A percentile compares a stretch with the other conserved stretches of the same genome.
These are phyloP conservation scores for Priceomyces melissophilus DNA, from an alignment of 805 yeast genomes.

Conservation along the genomic window DNA sequence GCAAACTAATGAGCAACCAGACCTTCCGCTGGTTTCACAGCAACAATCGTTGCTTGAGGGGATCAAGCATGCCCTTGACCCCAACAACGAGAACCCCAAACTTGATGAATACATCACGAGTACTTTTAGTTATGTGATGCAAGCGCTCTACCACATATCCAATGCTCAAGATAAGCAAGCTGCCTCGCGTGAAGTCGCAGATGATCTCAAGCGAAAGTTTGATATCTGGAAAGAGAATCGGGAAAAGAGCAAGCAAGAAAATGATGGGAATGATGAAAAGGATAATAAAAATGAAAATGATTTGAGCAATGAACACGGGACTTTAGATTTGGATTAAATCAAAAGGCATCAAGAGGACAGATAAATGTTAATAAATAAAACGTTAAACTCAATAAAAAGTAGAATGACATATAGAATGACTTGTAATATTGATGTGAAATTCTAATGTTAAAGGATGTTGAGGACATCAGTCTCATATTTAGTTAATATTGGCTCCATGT, in stretches of 20 bases:
- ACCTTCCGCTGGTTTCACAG: constrained; percentile 8
- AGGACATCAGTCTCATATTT: no score
- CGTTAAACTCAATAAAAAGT: no score
- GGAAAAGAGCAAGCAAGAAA: constrained; percentile 7
- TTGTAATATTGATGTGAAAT: neutral
- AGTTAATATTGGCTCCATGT: no score
- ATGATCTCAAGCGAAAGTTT: constrained; percentile 26
- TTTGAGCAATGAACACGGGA: neutral
- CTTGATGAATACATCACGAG: constrained; percentile 24
- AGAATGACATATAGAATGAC: no score
- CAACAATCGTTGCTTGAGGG: constrained; percentile 2
- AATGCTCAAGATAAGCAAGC: constrained; percentile 29
- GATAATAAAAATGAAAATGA: no score
- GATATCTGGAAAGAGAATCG: constrained; percentile 22
- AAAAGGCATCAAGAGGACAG: no score
- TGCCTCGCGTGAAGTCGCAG: constrained; percentile 32
- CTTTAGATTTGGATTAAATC: no score
- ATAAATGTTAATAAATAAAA: no score
- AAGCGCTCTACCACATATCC: constrained; percentile 25
- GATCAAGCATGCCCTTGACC: constrained; percentile 19
- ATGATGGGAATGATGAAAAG: constrained; percentile 3
- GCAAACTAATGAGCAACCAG: neutral
- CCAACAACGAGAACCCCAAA: constrained; percentile 25
- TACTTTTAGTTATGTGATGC: constrained; percentile 24
- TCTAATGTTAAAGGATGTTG: no score